These are phyloP conservation scores for Cymbopogon flexuosus DNA, from an alignment of 202 grass and related monocot genomes.

Conservation along the genomic window DNA sequence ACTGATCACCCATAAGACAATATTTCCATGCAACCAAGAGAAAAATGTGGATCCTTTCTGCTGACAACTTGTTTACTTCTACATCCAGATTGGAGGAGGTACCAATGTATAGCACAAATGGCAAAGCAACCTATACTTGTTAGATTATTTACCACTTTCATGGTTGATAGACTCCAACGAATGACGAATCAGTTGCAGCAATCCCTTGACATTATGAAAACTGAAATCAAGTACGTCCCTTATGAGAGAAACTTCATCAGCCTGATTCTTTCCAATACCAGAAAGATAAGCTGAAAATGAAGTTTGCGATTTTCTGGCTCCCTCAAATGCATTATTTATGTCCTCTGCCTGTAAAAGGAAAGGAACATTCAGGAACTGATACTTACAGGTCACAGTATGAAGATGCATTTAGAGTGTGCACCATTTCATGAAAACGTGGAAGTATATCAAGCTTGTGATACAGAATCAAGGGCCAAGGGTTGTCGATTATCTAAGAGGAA, in stretches of 20 bases:
- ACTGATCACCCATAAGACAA: not conserved
- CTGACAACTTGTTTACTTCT: conserved; percentile 11
- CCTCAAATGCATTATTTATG: conserved; percentile 75
- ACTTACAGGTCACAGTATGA: not conserved
- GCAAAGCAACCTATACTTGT: conserved; percentile 8
- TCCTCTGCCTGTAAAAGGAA: conserved; percentile 58
- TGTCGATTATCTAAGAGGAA: conserved; percentile 2
- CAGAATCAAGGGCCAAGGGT: not conserved
- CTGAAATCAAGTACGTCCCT: conserved; percentile 77
- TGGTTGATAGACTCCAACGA: conserved; percentile 75
- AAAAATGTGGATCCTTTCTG: not conserved
- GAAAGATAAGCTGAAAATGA: conserved; percentile 54
- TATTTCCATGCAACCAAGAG: not conserved
- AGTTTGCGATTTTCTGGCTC: conserved; percentile 73
- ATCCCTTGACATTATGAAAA: conserved; percentile 71
- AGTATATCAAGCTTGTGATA: not conserved
- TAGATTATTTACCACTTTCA: conserved; percentile 37
- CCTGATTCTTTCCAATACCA: conserved; percentile 45
- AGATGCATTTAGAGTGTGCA: not conserved
- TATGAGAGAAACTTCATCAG: conserved; percentile 45
- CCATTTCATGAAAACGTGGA: not conserved
- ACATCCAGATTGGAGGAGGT: conserved; percentile 1
- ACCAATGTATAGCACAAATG: conserved; percentile 29
- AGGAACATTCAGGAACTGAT: conserved; percentile 9
- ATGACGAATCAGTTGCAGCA: conserved; percentile 71